A percentile compares a stretch with the other conserved stretches of the same genome.
phyloP scores from a whole-genome alignment of 495 filamentous ascomycete genomes.

The Neurospora sp. region DNA sequence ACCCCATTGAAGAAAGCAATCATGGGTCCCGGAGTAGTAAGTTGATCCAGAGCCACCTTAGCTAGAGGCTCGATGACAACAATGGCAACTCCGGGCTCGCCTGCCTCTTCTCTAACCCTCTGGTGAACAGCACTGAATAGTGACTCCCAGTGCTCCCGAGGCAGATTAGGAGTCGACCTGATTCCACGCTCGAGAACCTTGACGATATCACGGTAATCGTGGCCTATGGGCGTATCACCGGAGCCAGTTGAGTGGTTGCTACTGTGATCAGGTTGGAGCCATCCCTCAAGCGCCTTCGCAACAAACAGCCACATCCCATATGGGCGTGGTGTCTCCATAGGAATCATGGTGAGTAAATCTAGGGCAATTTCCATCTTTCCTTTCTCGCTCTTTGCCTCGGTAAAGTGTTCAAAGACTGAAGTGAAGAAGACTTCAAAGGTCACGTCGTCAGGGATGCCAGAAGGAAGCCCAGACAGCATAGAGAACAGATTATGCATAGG shows the following conservation, averaged over 20 bases:
- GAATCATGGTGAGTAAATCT: constrained; percentile 28
- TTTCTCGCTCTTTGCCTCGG: constrained; percentile 30
- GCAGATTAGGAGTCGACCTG: constrained; percentile 32
- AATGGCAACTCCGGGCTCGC: constrained; percentile 50
- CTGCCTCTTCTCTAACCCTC: constrained; percentile 53
- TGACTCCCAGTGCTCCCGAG: constrained; percentile 45
- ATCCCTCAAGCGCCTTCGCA: constrained; percentile 18
- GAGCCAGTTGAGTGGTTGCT: constrained; percentile 25
- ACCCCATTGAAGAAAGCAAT: constrained; percentile 13
- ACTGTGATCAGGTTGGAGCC: constrained; percentile 21
- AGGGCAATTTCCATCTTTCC: constrained; percentile 30
- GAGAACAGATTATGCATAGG: constrained; percentile 42
- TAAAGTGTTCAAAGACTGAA: constrained; percentile 35
- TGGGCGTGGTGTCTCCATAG: constrained; percentile 25
- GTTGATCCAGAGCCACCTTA: constrained; percentile 30
- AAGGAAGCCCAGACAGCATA: constrained; percentile 32
- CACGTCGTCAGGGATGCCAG: constrained; percentile 32
- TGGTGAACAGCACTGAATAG: constrained; percentile 48
- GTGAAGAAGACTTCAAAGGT: constrained; percentile 30
- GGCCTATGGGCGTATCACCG: constrained; percentile 27
- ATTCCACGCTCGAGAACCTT: constrained; percentile 57
- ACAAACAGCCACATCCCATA: constrained; percentile 34
- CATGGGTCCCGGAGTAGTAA: constrained; percentile 1
- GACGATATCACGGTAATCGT: constrained; percentile 60
- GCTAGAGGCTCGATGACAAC: constrained; percentile 64